Base-by-base conservation (phyloP, 306 rosid genomes). In the Pterocarpus macrocarpus region DNA sequence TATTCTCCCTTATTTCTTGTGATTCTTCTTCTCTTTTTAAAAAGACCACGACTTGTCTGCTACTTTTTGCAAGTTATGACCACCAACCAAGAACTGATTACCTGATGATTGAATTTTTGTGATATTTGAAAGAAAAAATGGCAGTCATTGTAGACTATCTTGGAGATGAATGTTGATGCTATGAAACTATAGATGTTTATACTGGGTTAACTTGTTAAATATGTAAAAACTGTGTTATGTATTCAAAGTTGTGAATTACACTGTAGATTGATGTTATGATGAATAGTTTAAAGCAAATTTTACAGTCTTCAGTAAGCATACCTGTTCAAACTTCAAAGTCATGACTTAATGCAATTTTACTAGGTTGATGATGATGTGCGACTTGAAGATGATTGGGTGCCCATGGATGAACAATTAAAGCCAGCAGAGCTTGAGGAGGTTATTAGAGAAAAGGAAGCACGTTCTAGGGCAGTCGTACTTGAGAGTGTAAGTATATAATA, bases 331-430 rank as follows among this genome's bases (percentile, higher is more conserved):
- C 81, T 44, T 77, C 34, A 45, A 77, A 73, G 43, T 70, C 61
- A 55, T 32, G 73, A 72, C 69, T 82, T 45, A 65, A 78, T 85
- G 68, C 68, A 75, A 81, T 55, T 73, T 72, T 30, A 81, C 77
- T 84, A 95, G 99, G 87, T 90, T 84, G 96, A 86, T 69, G 91
- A 86, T 86, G 91, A 89, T 36, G 98, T 93, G 82, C 88, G 98
- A 47, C 97, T 95, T 77, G 99, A 95, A 85, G 99, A 95, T 86
- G 99, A 95, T 75, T 95, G 98, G 99, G 98, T 91, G 52, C 98
- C 98, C 67, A 73, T 93, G 91, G 99, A 95, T 86, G 99, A 95
- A 73, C 88, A 90, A 85, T 78, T 95, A 74, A 89, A 89, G 72
- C 81, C 94, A 14, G 72, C 67, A 45, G 97, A 95, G 88, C 94